Percentiles rank a stretch among this genome's conserved stretches.
These are phyloP conservation scores for Mortierella sp. DNA, from an alignment of 371 early-diverging fungal species.

Conservation along the genomic window DNA sequence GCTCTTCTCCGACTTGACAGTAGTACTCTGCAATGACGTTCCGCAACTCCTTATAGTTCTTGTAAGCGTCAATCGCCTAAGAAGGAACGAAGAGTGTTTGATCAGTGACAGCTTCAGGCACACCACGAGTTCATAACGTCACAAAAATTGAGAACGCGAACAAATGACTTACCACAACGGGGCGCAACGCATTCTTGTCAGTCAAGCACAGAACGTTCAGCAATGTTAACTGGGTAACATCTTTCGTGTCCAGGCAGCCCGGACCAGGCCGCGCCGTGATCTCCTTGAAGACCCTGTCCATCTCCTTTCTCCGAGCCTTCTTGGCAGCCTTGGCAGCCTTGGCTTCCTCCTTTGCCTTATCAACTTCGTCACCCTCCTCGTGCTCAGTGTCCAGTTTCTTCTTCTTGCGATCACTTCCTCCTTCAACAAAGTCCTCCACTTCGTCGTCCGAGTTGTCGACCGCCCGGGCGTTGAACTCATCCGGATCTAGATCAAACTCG, in stretches of 20 bases:
- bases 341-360: background rate
- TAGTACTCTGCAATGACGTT: conserved; percentile 35
- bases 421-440: background rate
- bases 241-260: conserved; percentile 51
- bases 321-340: conserved; percentile 18
- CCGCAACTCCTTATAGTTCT: conserved; percentile 14
- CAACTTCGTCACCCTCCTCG: background rate
- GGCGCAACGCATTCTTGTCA: conserved; percentile 12
- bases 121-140: no score
- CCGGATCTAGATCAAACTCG: conserved; percentile 62
- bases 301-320: conserved; percentile 21
- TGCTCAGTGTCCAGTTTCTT: conserved; percentile 6
- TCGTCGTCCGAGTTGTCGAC: conserved; percentile 38
- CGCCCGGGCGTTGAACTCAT: conserved; percentile 62
- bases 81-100: background rate
- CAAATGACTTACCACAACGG: conserved; percentile 29
- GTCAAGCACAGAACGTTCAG: conserved; percentile 20
- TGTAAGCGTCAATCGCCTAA: conserved; percentile 26
- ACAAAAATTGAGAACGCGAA: background rate
- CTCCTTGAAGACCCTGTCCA: conserved; percentile 22
- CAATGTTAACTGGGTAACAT: conserved; percentile 29
- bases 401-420: conserved; percentile 18
- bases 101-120: background rate
- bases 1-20: conserved; percentile 41
- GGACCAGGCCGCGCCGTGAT: conserved; percentile 29